Evolutionary conservation across 352 stramenopile species (phyloP).

Genomic region (Pythium vanterpoolii): DNA sequence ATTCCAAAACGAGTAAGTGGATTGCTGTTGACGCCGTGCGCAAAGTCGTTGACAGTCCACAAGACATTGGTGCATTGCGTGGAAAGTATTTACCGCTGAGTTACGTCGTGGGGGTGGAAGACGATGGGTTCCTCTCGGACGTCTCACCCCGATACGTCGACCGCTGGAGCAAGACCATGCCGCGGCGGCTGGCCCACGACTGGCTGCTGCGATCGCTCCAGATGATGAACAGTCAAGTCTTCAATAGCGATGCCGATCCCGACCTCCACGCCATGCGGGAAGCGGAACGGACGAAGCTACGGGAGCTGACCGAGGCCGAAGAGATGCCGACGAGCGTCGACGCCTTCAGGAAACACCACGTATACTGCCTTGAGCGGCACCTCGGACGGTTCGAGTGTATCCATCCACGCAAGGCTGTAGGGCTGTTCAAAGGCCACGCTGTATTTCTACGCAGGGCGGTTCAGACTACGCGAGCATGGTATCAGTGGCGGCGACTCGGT

Average conservation of each 20-base stretch:
- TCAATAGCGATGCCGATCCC: background rate
- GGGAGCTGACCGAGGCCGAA: conserved; percentile 31
- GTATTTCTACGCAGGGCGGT: conserved; percentile 71
- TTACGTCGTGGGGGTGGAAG: conserved; percentile 62
- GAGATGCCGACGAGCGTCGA: conserved; percentile 76
- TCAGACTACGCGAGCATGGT: conserved; percentile 48
- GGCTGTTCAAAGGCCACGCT: conserved; percentile 71
- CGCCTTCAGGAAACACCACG: conserved; percentile 72
- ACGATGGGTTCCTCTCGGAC: conserved; percentile 47
- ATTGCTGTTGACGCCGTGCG: conserved; percentile 53
- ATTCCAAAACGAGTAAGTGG: conserved; percentile 48
- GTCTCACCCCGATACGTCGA: conserved; percentile 59
- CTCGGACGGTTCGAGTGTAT: conserved; percentile 64
- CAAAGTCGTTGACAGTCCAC: conserved; percentile 42
- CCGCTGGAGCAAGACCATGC: conserved; percentile 61
- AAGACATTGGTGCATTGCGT: conserved; percentile 45
- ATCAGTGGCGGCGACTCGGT: conserved; percentile 67
- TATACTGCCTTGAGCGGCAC: conserved; percentile 79
- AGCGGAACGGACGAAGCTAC: conserved; percentile 42
- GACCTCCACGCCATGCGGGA: background rate
- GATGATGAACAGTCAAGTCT: conserved; percentile 35
- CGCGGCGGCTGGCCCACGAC: conserved; percentile 46
- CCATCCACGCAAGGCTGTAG: conserved; percentile 62
- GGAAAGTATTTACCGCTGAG: conserved; percentile 48
- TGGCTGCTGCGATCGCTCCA: conserved; percentile 47